Percentiles rank a stretch among this genome's conserved stretches.
phyloP scores from a whole-genome alignment of 2,329 filamentous ascomycete genomes.

The Colletotrichum navitas region DNA sequence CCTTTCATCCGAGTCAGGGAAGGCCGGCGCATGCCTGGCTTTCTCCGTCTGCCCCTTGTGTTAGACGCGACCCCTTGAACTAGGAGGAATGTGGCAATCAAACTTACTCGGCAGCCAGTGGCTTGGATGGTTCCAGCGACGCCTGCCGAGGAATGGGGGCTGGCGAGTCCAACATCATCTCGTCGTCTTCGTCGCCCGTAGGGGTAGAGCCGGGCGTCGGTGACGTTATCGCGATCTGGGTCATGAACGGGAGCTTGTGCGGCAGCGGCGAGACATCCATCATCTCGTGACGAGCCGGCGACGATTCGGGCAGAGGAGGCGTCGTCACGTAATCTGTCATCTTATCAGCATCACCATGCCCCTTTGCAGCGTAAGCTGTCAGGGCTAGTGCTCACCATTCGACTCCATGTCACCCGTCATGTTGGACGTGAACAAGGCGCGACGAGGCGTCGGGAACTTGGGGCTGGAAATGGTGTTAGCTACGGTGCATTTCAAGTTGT shows the following conservation, averaged over 20 bases:
- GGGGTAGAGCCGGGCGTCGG: slow-evolving; percentile 73
- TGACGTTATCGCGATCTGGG: slow-evolving; percentile 76
- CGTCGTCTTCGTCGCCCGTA: slow-evolving; percentile 57
- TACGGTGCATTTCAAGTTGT: background rate
- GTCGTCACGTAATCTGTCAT: slow-evolving; percentile 80
- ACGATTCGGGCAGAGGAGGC: slow-evolving; percentile 85
- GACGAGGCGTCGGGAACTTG: slow-evolving; percentile 83
- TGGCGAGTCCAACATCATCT: slow-evolving; percentile 70
- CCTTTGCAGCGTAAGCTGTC: slow-evolving; percentile 24
- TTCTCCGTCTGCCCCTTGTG: slow-evolving; percentile 67
- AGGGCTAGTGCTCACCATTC: slow-evolving; percentile 66
- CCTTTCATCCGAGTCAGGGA: slow-evolving; percentile 82
- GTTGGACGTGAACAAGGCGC: slow-evolving; percentile 84
- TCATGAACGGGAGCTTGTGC: slow-evolving; percentile 81
- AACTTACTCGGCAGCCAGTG: slow-evolving; percentile 66
- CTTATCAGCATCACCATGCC: slow-evolving; percentile 44
- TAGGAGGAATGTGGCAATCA: slow-evolving; percentile 14
- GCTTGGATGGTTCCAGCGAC: slow-evolving; percentile 63
- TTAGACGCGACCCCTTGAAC: slow-evolving; percentile 41
- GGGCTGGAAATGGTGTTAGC: slow-evolving; percentile 67
- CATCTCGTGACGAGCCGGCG: slow-evolving; percentile 78
- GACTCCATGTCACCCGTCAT: slow-evolving; percentile 70
- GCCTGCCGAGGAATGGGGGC: slow-evolving; percentile 61
- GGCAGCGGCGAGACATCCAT: slow-evolving; percentile 97
- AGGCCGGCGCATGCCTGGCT: slow-evolving; percentile 78